Conservation (phyloP, 768 basidiomycete genomes). For the Tulasnella sp. region DNA sequence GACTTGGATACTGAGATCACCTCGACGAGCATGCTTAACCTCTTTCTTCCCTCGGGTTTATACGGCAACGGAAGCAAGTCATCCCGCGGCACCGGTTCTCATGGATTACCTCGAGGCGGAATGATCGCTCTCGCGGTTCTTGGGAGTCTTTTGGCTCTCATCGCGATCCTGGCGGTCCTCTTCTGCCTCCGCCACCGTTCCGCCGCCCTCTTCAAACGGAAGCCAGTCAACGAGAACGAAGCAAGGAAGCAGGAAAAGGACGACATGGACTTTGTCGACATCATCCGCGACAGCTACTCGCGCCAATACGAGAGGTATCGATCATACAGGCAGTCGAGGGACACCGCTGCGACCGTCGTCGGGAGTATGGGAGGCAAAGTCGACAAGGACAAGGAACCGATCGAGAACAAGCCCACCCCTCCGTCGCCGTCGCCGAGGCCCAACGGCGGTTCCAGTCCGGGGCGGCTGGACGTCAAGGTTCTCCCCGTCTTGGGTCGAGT, state of each 20-base stretch:
- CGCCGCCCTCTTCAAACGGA: neutral
- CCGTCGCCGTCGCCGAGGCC: neutral
- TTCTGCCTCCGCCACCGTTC: neutral
- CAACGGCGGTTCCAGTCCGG: neutral
- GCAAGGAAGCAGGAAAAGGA: neutral
- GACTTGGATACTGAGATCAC: neutral
- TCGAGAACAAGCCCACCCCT: neutral
- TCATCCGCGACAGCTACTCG: slow-evolving; percentile 1
- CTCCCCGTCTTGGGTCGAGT: neutral
- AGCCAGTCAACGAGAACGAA: neutral
- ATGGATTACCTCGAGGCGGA: neutral
- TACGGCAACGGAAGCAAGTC: neutral
- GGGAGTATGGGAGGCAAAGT: neutral
- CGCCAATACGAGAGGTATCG: slow-evolving; percentile 1
- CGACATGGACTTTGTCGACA: slow-evolving; percentile 4
- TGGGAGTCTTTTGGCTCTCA: neutral
- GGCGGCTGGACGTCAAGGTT: neutral
- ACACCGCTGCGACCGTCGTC: neutral
- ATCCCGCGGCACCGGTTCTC: neutral
- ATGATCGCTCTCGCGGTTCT: neutral
- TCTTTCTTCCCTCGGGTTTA: neutral
- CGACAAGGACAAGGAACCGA: neutral
- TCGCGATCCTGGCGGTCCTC: neutral
- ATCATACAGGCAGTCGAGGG: neutral
- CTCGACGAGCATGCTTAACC: neutral